phyloP scores from a whole-genome alignment of 2,329 filamentous ascomycete genomes.

The Aspergillus texensis region DNA sequence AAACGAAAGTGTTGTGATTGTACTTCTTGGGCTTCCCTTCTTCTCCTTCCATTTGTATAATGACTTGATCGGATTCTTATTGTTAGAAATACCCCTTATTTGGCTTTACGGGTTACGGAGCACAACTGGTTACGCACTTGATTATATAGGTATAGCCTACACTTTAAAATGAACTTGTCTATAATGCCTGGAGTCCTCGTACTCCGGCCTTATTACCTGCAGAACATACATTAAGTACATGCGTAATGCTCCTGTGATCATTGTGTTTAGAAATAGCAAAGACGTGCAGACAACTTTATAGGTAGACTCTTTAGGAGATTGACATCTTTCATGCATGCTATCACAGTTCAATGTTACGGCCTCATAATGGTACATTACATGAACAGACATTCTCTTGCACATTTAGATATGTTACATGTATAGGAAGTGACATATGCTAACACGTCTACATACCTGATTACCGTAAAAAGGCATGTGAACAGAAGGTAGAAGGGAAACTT shows the following conservation, averaged over 20 bases:
- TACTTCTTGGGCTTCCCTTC: background rate
- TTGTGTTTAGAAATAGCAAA: background rate
- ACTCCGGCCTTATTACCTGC: background rate
- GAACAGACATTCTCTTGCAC: no score
- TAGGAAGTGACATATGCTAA: no score
- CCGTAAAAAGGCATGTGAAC: no score
- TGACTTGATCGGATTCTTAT: background rate
- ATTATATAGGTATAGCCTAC: background rate
- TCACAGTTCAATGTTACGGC: background rate
- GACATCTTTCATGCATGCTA: background rate
- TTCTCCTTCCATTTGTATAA: background rate
- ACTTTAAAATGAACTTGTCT: background rate
- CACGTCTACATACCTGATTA: no score
- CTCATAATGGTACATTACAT: background rate
- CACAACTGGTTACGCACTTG: background rate
- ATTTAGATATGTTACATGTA: no score
- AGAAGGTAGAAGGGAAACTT: no score
- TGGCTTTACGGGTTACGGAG: background rate
- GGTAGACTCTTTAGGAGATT: background rate
- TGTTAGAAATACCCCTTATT: conserved; percentile 4
- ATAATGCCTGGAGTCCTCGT: background rate
- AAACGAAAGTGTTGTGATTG: conserved; percentile 68
- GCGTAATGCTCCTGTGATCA: background rate
- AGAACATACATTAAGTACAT: background rate
- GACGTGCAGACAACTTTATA: background rate